These are phyloP conservation scores for Oryza rufipogon DNA, from an alignment of 176 grass and related monocot genomes.

Conservation along the genomic window DNA sequence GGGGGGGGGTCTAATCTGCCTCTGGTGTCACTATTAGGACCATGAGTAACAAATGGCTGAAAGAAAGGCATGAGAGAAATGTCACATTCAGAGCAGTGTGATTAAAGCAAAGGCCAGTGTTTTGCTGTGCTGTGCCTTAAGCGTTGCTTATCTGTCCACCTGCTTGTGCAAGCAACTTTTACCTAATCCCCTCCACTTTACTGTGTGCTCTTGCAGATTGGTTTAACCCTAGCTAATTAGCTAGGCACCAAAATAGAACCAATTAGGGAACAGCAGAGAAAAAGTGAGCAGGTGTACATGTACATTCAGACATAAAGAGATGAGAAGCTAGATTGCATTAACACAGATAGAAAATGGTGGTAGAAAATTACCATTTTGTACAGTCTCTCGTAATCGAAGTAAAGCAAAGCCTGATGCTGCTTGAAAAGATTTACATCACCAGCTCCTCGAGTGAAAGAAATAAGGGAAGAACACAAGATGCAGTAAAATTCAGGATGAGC, in stretches of 20 bases:
- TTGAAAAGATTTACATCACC: not conserved
- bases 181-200: constrained; percentile 33
- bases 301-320: not conserved
- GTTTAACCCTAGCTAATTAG: not conserved
- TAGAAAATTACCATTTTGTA: not conserved
- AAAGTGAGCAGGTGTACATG: not conserved
- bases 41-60: constrained; percentile 8
- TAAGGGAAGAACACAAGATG: not conserved
- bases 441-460: not conserved
- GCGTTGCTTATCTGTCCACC: not conserved
- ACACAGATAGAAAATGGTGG: not conserved
- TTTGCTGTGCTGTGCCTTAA: not conserved
- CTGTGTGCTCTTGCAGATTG: not conserved
- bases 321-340: not conserved
- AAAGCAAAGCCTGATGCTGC: not conserved
- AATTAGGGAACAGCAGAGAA: not conserved
- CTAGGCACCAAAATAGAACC: not conserved
- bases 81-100: constrained; percentile 24
- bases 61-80: not conserved
- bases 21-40: constrained; percentile 37
- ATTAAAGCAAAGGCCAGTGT: constrained; percentile 1
- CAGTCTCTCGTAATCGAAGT: not conserved
- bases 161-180: constrained; percentile 42
- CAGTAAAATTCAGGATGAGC: not conserved
- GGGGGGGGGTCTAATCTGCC: not conserved